These are phyloP conservation scores for Emericellopsis terricola DNA, from an alignment of 495 filamentous ascomycete species.

Conservation along the genomic window DNA sequence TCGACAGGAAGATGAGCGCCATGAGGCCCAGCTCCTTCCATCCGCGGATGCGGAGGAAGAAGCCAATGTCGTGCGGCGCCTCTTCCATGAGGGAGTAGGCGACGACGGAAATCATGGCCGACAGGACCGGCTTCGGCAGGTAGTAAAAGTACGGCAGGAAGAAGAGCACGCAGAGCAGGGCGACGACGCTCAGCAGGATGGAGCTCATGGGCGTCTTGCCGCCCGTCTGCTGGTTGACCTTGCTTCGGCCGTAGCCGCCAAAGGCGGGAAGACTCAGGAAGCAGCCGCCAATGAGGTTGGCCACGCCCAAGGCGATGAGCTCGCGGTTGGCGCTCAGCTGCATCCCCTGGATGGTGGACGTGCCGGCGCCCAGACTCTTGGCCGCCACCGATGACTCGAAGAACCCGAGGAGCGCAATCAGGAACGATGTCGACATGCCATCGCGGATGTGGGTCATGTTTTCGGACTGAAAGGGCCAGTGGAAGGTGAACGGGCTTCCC, in stretches of 20 bases:
- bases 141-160: slow-evolving; percentile 88
- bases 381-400: slow-evolving; percentile 98
- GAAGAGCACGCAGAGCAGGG: slow-evolving; percentile 59
- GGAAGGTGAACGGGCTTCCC: slow-evolving; percentile 54
- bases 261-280: slow-evolving; percentile 88
- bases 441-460: slow-evolving; percentile 71
- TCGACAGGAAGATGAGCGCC: slow-evolving; percentile 72
- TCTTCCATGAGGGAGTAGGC: slow-evolving; percentile 92
- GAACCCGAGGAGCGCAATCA: slow-evolving; percentile 90
- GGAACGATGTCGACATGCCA: slow-evolving; percentile 76
- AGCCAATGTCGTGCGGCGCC: slow-evolving; percentile 73
- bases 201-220: slow-evolving; percentile 86
- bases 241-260: slow-evolving; percentile 90
- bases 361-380: slow-evolving; percentile 56
- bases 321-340: slow-evolving; percentile 82
- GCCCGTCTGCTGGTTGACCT: slow-evolving; percentile 82
- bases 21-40: slow-evolving; percentile 76
- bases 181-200: slow-evolving; percentile 65
- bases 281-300: slow-evolving; percentile 78
- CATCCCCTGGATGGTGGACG: slow-evolving; percentile 52
- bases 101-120: slow-evolving; percentile 87
- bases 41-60: slow-evolving; percentile 75
- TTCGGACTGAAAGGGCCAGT: slow-evolving; percentile 62
- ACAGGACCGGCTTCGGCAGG: slow-evolving; percentile 86
- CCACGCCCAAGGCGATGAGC: slow-evolving; percentile 77